Percentiles rank a stretch among this genome's conserved stretches.
phyloP scores from a whole-genome alignment of 495 filamentous ascomycete species.

The Collariella sp. region DNA sequence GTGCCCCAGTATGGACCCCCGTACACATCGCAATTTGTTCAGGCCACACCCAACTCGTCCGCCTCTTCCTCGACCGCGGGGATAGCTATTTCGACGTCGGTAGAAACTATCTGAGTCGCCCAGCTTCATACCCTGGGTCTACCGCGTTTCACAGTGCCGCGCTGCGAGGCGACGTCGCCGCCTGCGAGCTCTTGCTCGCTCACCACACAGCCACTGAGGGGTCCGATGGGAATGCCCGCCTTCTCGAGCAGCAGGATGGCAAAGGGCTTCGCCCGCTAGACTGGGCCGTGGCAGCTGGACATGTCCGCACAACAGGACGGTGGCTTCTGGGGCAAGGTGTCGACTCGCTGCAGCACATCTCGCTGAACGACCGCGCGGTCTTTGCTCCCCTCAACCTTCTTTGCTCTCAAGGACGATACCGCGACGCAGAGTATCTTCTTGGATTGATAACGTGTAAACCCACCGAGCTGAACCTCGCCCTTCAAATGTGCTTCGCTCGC shows the following conservation, averaged over 20 bases:
- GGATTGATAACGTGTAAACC: background rate
- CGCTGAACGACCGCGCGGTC: background rate
- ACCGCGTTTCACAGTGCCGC: background rate
- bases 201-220: background rate
- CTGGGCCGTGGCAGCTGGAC: background rate
- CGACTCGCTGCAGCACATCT: background rate
- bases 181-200: background rate
- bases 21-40: background rate
- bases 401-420: background rate
- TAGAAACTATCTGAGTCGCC: no score
- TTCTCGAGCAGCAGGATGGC: background rate
- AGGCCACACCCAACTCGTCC: background rate
- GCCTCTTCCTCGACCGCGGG: background rate
- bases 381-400: background rate
- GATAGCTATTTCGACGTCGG: background rate
- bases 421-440: background rate
- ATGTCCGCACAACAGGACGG: background rate
- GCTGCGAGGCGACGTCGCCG: background rate
- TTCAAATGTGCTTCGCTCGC: background rate
- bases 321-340: background rate
- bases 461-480: background rate
- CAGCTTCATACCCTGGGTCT: background rate
- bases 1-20: background rate
- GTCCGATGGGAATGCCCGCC: background rate
- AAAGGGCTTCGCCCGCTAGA: background rate